Percentiles rank a stretch among this genome's conserved stretches.
phyloP scores from a whole-genome alignment of 2,329 filamentous ascomycete species.

The Exophiala mesophila region DNA sequence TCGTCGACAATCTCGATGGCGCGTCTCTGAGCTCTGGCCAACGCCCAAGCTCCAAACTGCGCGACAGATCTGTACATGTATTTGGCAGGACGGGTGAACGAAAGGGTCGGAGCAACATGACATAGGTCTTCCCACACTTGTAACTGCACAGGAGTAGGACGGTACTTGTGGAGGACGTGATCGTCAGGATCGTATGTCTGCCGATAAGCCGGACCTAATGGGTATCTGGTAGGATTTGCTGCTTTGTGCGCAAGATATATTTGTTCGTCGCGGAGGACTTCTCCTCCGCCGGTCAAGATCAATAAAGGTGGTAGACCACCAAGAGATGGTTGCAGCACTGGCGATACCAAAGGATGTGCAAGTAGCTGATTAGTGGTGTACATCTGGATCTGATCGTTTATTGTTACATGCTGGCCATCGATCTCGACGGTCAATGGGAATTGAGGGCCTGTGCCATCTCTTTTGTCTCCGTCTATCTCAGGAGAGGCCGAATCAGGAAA shows the following conservation, averaged over 20 bases:
- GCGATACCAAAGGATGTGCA: conserved; percentile 83
- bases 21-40: conserved; percentile 74
- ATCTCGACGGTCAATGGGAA: conserved; percentile 59
- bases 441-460: conserved; percentile 27
- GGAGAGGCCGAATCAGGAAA: conserved; percentile 1
- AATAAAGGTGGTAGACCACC: conserved; percentile 85
- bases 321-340: conserved; percentile 78
- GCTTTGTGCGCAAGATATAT: conserved; percentile 94
- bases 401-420: conserved; percentile 63
- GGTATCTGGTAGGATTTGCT: conserved; percentile 73
- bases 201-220: conserved; percentile 60
- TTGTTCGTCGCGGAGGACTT: conserved; percentile 88
- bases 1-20: conserved; percentile 79
- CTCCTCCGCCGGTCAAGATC: conserved; percentile 81
- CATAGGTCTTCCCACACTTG: conserved; percentile 96
- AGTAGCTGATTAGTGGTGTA: conserved; percentile 79
- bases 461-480: conserved; percentile 4
- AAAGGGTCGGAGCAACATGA: conserved; percentile 87
- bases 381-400: conserved; percentile 91
- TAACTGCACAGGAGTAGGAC: conserved; percentile 84
- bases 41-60: conserved; percentile 88
- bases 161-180: conserved; percentile 57
- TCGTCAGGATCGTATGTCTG: conserved; percentile 56
- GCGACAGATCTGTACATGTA: conserved; percentile 91
- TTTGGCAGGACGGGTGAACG: conserved; percentile 92